phyloP scores from a whole-genome alignment of 371 early-diverging fungal species.

The Lichtheimia ornata region DNA sequence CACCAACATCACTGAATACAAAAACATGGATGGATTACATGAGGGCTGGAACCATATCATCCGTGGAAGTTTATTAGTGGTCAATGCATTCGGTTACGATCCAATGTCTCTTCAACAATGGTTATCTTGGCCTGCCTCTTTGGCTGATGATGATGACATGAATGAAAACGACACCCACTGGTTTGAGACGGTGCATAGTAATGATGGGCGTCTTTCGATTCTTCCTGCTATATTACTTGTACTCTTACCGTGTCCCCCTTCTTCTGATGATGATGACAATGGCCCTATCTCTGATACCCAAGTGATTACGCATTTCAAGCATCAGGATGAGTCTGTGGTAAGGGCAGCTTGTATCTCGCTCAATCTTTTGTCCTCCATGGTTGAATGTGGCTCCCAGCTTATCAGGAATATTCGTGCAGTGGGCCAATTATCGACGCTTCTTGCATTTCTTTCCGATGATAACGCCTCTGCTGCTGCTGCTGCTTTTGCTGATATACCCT shows the following conservation, averaged over 20 bases:
- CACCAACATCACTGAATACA: neutral
- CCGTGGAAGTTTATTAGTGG: conserved; percentile 24
- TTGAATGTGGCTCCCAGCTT: neutral
- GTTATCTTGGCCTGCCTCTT: conserved; percentile 20
- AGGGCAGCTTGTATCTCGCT: no score
- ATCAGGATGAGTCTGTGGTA: no score
- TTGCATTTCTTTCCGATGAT: neutral
- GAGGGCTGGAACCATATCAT: conserved; percentile 26
- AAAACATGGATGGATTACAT: neutral
- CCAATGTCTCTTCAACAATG: conserved; percentile 23
- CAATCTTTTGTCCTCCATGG: neutral
- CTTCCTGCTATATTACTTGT: conserved; percentile 11
- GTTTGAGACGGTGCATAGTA: neutral
- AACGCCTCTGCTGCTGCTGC: no score
- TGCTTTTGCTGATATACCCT: neutral
- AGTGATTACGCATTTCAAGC: no score
- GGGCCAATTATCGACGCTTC: neutral
- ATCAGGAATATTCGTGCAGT: neutral
- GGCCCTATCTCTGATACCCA: no score
- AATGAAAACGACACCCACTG: neutral
- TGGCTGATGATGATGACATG: neutral
- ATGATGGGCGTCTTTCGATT: conserved; percentile 8
- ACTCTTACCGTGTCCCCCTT: neutral
- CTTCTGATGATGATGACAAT: no score
- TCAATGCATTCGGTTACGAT: conserved; percentile 29